Evolutionary conservation across 495 filamentous ascomycete genomes (phyloP).

Genomic region (Trichoderma erinaceum): DNA sequence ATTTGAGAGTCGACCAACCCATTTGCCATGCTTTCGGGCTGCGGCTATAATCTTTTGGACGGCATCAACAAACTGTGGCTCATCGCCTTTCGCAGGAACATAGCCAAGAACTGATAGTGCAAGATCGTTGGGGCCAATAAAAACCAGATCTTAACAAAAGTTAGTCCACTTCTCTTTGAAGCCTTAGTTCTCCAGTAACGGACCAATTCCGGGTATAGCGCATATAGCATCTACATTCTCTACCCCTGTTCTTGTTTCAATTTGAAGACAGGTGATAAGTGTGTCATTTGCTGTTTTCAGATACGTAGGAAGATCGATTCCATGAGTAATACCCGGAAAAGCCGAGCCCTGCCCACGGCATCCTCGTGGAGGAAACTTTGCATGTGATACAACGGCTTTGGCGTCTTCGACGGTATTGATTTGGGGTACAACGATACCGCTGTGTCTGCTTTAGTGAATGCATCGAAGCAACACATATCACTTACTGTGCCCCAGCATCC

Average conservation of each 20-base stretch:
- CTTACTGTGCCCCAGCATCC: background rate
- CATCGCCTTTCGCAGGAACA: slow-evolving; percentile 21
- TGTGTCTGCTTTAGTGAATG: background rate
- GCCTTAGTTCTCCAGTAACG: background rate
- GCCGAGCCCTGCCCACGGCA: slow-evolving; percentile 21
- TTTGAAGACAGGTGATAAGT: background rate
- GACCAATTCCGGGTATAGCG: background rate
- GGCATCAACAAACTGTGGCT: slow-evolving; percentile 30
- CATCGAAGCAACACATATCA: background rate
- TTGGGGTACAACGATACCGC: background rate
- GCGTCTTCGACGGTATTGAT: background rate
- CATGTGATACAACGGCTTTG: background rate
- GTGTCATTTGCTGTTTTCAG: background rate
- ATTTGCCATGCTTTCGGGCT: slow-evolving; percentile 31
- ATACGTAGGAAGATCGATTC: background rate
- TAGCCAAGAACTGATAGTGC: background rate
- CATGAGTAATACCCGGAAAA: slow-evolving; percentile 38
- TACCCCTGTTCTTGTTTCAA: background rate
- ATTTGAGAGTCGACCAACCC: slow-evolving; percentile 28
- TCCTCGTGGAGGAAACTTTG: background rate
- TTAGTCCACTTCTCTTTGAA: background rate
- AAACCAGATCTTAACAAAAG: background rate
- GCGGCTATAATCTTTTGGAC: slow-evolving; percentile 30
- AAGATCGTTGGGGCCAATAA: background rate
- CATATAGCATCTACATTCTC: background rate